Conservation (phyloP, 2,329 filamentous ascomycete genomes). For the Fusarium coffeatum region DNA sequence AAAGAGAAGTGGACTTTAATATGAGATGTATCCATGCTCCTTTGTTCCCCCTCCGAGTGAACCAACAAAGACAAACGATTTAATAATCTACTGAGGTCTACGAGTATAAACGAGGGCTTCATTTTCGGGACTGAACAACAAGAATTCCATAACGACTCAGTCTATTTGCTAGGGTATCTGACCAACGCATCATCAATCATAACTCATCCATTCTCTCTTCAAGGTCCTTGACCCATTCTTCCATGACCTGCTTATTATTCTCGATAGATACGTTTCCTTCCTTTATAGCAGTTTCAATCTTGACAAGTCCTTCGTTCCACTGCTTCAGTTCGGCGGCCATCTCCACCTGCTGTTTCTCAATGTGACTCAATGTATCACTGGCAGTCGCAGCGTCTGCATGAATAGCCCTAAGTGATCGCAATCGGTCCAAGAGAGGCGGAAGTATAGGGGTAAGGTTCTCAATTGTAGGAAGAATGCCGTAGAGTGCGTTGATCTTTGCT, state of each 20-base stretch:
- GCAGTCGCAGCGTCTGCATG: conserved; percentile 89
- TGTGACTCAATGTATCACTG: conserved; percentile 77
- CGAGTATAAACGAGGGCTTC: neutral
- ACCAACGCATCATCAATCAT: conserved; percentile 49
- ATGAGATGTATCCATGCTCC: neutral
- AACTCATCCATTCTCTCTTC: conserved; percentile 79
- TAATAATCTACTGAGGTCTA: neutral
- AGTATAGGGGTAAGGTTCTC: conserved; percentile 87
- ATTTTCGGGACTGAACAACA: neutral
- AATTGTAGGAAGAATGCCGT: conserved; percentile 88
- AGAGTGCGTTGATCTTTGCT: conserved; percentile 90
- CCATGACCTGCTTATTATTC: conserved; percentile 85
- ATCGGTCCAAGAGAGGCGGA: conserved; percentile 84
- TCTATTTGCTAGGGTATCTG: conserved; percentile 50
- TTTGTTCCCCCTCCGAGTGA: neutral
- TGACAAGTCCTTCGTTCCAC: conserved; percentile 85
- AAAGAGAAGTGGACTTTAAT: neutral
- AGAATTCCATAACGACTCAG: neutral
- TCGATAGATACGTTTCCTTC: conserved; percentile 77
- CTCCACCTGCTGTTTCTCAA: conserved; percentile 84
- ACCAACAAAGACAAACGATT: neutral
- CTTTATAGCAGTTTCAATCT: conserved; percentile 79
- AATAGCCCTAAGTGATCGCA: conserved; percentile 84
- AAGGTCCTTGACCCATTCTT: conserved; percentile 88
- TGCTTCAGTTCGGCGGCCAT: conserved; percentile 85